These are phyloP conservation scores for Trichoderma sp. DNA, from an alignment of 2,329 filamentous ascomycete species.

Conservation along the genomic window DNA sequence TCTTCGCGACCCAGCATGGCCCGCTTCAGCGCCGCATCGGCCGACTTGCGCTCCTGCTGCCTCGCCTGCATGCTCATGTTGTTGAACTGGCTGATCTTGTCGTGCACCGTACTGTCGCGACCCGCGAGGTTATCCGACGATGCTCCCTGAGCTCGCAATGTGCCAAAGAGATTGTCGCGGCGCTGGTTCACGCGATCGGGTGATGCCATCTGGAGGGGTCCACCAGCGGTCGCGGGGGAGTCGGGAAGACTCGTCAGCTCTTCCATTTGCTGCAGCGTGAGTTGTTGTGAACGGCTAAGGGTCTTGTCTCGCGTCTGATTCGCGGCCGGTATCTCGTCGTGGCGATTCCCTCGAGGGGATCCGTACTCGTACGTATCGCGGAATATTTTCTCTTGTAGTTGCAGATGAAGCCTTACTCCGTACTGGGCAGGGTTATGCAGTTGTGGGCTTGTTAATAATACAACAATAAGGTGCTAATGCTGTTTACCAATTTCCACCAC, in stretches of 20 bases:
- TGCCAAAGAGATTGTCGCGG: slow-evolving; percentile 38
- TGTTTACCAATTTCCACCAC: slow-evolving; percentile 30
- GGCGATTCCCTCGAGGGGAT: slow-evolving; percentile 2
- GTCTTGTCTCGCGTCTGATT: not conserved
- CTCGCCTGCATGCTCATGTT: slow-evolving; percentile 60
- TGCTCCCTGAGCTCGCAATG: slow-evolving; percentile 33
- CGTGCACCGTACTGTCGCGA: slow-evolving; percentile 61
- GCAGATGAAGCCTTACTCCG: slow-evolving; percentile 1
- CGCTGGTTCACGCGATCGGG: slow-evolving; percentile 62
- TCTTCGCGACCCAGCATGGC: slow-evolving; percentile 69
- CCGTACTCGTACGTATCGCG: not conserved
- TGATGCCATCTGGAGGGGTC: slow-evolving; percentile 59
- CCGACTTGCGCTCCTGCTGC: slow-evolving; percentile 61
- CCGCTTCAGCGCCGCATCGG: slow-evolving; percentile 63
- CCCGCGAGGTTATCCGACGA: not conserved
- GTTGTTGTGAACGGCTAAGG: not conserved
- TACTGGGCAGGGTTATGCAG: slow-evolving; percentile 9
- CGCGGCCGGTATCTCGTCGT: not conserved
- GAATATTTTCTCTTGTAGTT: not conserved
- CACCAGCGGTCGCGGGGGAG: slow-evolving; percentile 49
- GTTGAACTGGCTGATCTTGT: slow-evolving; percentile 73
- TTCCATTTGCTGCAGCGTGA: slow-evolving; percentile 39
- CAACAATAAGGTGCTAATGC: slow-evolving; percentile 3
- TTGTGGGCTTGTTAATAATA: slow-evolving; percentile 13
- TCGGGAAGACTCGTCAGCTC: slow-evolving; percentile 48